Evolutionary conservation across 2,329 filamentous ascomycete species (phyloP).

Genomic region (Plectosphaerella cucumerina): DNA sequence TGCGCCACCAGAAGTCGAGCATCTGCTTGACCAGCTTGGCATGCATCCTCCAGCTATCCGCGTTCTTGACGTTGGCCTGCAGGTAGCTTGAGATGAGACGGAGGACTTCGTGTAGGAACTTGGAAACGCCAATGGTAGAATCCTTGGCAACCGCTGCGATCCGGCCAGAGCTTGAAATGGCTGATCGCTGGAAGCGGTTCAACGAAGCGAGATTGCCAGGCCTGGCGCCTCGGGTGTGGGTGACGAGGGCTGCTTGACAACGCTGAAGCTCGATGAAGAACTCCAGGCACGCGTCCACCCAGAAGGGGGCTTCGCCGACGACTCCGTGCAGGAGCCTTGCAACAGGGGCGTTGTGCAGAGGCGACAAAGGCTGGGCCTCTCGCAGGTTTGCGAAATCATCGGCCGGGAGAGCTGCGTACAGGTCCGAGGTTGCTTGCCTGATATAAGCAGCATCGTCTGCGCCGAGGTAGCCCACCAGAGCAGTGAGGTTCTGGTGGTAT

Average conservation of each 20-base stretch:
- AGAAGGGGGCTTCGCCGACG: conserved; percentile 30
- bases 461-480: conserved; percentile 17
- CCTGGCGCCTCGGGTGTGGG: conserved; percentile 36
- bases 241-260: conserved; percentile 36
- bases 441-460: conserved; percentile 25
- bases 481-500: conserved; percentile 5
- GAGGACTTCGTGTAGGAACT: conserved; percentile 44
- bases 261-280: conserved; percentile 38
- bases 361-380: conserved; percentile 50
- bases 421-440: conserved; percentile 26
- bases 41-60: conserved; percentile 27
- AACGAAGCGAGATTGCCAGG: conserved; percentile 47
- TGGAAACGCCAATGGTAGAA: conserved; percentile 50
- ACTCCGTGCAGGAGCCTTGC: conserved; percentile 36
- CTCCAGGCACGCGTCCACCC: conserved; percentile 51
- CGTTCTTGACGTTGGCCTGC: conserved; percentile 19
- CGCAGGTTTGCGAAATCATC: conserved; percentile 22
- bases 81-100: conserved; percentile 39
- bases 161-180: conserved; percentile 45
- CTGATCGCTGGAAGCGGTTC: conserved; percentile 58
- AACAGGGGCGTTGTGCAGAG: conserved; percentile 54
- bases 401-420: conserved; percentile 29
- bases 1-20: conserved; percentile 52
- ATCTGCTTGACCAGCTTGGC: conserved; percentile 31
- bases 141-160: conserved; percentile 56